phyloP scores from a whole-genome alignment of 257 asterid species.

The Solanum pinnatisectum region DNA sequence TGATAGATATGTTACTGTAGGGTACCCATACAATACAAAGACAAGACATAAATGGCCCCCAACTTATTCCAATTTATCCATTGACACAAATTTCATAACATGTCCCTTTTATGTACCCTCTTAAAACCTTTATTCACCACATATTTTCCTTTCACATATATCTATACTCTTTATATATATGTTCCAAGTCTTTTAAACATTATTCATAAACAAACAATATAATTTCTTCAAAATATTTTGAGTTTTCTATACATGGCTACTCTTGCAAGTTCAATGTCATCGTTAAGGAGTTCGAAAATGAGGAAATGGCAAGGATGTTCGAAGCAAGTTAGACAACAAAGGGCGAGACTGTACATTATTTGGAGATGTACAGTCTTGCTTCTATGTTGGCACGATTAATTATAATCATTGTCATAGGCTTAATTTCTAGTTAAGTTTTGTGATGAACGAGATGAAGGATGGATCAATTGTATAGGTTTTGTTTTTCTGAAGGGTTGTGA shows the following conservation, averaged over 20 bases:
- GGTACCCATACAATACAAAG: not conserved
- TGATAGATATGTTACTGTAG: not conserved
- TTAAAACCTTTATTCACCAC: conserved; percentile 28
- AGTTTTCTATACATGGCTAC: conserved; percentile 25
- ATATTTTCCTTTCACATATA: conserved; percentile 19
- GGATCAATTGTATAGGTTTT: not conserved
- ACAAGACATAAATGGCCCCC: conserved; percentile 30
- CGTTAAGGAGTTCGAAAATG: conserved; percentile 34
- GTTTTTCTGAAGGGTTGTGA: not conserved
- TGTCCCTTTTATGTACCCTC: conserved; percentile 33
- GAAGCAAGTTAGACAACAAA: conserved; percentile 62
- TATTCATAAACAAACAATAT: not conserved
- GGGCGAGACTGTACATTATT: conserved; percentile 69
- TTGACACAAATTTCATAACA: conserved; percentile 28
- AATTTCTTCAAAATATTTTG: not conserved
- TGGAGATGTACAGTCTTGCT: conserved; percentile 82
- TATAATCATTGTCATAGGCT: not conserved
- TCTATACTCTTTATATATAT: not conserved
- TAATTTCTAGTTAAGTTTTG: not conserved
- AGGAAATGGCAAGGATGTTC: conserved; percentile 44
- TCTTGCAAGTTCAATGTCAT: conserved; percentile 8
- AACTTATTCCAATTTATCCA: conserved; percentile 6
- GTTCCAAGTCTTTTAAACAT: not conserved
- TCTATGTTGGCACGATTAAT: conserved; percentile 22
- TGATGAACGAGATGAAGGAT: not conserved